Conservation (phyloP, 352 stramenopile genomes). For the Phytopythium chamaehyphon region DNA sequence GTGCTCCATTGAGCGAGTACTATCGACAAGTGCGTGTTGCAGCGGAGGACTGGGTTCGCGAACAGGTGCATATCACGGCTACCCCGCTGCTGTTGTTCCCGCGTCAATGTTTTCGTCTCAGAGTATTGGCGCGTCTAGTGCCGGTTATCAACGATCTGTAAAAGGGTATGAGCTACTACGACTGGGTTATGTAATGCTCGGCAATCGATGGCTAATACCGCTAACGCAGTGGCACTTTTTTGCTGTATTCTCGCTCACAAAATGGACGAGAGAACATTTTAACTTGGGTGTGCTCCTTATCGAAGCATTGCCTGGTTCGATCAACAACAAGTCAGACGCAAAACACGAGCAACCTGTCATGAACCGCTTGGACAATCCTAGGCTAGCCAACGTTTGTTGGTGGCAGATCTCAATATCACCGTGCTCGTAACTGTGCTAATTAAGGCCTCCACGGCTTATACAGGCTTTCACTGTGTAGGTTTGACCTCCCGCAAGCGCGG, state of each 20-base stretch:
- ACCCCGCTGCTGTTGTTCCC: too few species aligned
- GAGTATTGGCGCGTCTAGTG: too few species aligned
- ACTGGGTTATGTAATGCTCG: conserved; percentile 1
- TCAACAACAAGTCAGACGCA: too few species aligned
- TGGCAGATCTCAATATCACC: too few species aligned
- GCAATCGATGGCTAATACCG: neutral
- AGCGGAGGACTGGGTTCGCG: neutral
- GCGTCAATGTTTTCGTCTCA: too few species aligned
- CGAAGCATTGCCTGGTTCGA: neutral
- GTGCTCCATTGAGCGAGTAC: neutral
- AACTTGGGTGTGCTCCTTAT: neutral
- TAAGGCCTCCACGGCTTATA: too few species aligned
- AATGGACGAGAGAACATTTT: neutral
- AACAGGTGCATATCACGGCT: neutral
- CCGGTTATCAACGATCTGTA: neutral
- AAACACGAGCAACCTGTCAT: too few species aligned
- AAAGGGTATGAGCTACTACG: neutral
- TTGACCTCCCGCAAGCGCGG: too few species aligned
- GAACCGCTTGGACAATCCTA: neutral
- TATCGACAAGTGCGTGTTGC: neutral
- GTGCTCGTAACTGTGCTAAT: too few species aligned
- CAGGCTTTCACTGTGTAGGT: too few species aligned
- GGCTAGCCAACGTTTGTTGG: too few species aligned
- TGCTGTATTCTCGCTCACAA: neutral
- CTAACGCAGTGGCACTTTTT: neutral